A percentile compares a stretch with the other conserved stretches of the same genome.
Conservation (phyloP, 2,329 filamentous ascomycete genomes). For the Botrytis sinoallii region DNA sequence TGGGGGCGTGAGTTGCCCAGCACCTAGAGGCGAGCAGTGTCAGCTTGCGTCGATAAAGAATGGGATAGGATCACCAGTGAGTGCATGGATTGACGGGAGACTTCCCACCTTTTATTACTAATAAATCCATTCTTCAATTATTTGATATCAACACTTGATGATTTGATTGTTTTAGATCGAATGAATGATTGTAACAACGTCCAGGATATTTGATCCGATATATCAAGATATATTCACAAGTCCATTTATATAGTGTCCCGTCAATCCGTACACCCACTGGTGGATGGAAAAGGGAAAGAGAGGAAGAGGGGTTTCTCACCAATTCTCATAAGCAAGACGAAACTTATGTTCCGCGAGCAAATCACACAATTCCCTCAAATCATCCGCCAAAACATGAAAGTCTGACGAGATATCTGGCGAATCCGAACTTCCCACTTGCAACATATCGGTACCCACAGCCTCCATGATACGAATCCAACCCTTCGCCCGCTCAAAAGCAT, state of each 20-base stretch:
- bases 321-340: slow-evolving; percentile 74
- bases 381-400: slow-evolving; percentile 54
- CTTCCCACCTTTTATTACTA: too few relatives aligned
- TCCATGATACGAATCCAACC: slow-evolving; percentile 72
- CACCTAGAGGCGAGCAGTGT: slow-evolving; percentile 45
- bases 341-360: slow-evolving; percentile 55
- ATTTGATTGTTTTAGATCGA: too few relatives aligned
- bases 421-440: slow-evolving; percentile 51
- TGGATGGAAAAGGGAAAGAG: background rate
- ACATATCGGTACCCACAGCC: slow-evolving; percentile 63
- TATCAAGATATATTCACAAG: too few relatives aligned
- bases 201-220: too few relatives aligned
- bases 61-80: background rate
- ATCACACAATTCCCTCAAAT: slow-evolving; percentile 61
- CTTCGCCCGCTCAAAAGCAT: slow-evolving; percentile 59
- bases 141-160: too few relatives aligned
- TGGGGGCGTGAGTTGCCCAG: slow-evolving; percentile 68
- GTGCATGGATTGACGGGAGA: too few relatives aligned
- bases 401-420: slow-evolving; percentile 5
- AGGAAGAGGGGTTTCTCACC: slow-evolving; percentile 35
- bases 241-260: too few relatives aligned
- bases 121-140: too few relatives aligned
- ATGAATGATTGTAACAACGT: too few relatives aligned
- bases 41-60: background rate
- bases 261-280: too few relatives aligned